phyloP scores from a whole-genome alignment of 306 rosid species.

The Albizia julibrissin region DNA sequence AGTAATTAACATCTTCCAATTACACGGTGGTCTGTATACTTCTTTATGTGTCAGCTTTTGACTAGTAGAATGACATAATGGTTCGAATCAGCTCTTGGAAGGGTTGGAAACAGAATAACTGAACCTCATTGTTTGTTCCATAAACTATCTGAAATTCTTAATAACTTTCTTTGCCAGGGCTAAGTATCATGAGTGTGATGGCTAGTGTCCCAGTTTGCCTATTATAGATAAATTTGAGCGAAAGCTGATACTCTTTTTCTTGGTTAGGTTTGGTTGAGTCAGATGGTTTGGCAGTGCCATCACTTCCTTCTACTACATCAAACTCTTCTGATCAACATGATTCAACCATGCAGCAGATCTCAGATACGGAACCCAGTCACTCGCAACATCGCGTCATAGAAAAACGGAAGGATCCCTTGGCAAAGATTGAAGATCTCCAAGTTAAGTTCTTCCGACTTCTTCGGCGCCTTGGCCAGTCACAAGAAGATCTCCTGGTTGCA shows the following conservation, averaged over 20 bases:
- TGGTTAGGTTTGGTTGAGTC: slow-evolving; percentile 51
- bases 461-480: slow-evolving; percentile 67
- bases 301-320: slow-evolving; percentile 35
- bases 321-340: slow-evolving; percentile 42
- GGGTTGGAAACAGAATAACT: neutral
- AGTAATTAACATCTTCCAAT: neutral
- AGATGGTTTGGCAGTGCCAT: slow-evolving; percentile 36
- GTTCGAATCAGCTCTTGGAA: neutral
- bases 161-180: slow-evolving; percentile 9
- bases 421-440: slow-evolving; percentile 69
- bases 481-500: slow-evolving; percentile 65
- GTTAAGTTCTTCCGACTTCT: slow-evolving; percentile 74
- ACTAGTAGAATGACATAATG: slow-evolving; percentile 6
- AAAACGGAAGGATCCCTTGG: slow-evolving; percentile 58
- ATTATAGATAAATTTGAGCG: slow-evolving; percentile 17
- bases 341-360: slow-evolving; percentile 44
- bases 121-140: neutral
- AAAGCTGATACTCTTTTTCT: slow-evolving; percentile 30
- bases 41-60: slow-evolving; percentile 1
- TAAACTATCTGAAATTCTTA: neutral
- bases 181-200: neutral
- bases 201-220: neutral
- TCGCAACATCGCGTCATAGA: slow-evolving; percentile 35
- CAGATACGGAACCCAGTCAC: slow-evolving; percentile 39
- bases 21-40: neutral